A percentile compares a stretch with the other conserved stretches of the same genome.
Evolutionary conservation across 352 stramenopile genomes (phyloP).

Genomic region (Globisporangium rhizosaccharum): DNA sequence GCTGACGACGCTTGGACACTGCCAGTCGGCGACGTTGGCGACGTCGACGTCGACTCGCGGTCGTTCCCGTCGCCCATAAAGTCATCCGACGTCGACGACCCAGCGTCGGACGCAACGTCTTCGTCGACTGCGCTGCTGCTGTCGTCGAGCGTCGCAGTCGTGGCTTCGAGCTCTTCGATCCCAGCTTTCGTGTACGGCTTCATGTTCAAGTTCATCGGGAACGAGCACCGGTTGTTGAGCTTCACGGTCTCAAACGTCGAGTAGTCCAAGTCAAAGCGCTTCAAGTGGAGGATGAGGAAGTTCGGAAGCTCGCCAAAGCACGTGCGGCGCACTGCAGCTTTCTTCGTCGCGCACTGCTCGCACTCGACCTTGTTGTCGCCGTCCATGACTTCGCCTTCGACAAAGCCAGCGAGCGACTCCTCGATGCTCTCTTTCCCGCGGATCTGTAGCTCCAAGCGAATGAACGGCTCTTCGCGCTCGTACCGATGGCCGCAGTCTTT

Average conservation of each 20-base stretch:
- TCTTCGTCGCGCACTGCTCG: conserved; percentile 97
- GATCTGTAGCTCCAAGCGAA: conserved; percentile 97
- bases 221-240: conserved; percentile 97
- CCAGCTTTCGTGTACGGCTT: conserved; percentile 97
- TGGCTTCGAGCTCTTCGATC: conserved; percentile 89
- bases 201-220: conserved; percentile 98
- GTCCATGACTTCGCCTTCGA: conserved; percentile 99
- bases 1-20: conserved; percentile 17
- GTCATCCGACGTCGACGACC: conserved; percentile 46
- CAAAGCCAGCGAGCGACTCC: conserved; percentile 94
- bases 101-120: conserved; percentile 49
- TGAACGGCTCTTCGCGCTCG: conserved; percentile 96
- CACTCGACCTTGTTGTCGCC: conserved; percentile 99
- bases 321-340: conserved; percentile 93
- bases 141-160: conserved; percentile 30
- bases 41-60: conserved; percentile 15
- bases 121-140: conserved; percentile 28
- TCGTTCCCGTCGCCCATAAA: conserved; percentile 54
- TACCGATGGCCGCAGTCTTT: conserved; percentile 90
- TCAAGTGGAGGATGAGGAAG: conserved; percentile 97
- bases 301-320: conserved; percentile 95
- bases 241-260: conserved; percentile 99
- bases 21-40: conserved; percentile 21
- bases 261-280: conserved; percentile 99
- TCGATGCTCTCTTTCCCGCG: conserved; percentile 97